Conservation (phyloP, 768 basidiomycete genomes). For the Pulveroboletus sp. region DNA sequence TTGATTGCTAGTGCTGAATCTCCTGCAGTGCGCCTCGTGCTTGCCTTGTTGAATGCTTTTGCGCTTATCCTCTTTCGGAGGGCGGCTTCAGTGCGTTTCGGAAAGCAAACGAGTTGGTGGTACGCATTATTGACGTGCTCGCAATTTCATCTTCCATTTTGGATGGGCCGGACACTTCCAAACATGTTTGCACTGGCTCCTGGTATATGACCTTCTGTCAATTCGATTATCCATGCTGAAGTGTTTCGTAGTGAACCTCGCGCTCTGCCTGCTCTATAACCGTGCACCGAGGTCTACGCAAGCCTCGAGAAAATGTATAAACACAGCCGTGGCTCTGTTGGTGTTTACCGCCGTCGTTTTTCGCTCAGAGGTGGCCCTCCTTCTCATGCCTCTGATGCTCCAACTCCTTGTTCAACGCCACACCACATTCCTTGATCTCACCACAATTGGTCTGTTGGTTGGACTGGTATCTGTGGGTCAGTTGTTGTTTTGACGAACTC, state of each 20-base stretch:
- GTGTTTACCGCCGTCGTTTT: conserved; percentile 68
- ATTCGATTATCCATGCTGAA: background rate
- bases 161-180: conserved; percentile 90
- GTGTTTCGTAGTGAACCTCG: conserved; percentile 47
- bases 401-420: conserved; percentile 47
- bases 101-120: conserved; percentile 49
- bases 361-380: conserved; percentile 72
- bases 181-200: conserved; percentile 89
- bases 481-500: conserved; percentile 7
- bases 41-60: conserved; percentile 64
- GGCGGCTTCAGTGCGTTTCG: conserved; percentile 63
- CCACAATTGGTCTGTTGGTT: conserved; percentile 49
- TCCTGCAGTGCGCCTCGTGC: conserved; percentile 63
- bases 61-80: conserved; percentile 63
- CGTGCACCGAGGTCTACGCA: conserved; percentile 36
- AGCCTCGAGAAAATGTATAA: conserved; percentile 35
- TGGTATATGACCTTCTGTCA: conserved; percentile 44
- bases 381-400: conserved; percentile 61
- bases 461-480: conserved; percentile 53
- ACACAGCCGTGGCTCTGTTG: conserved; percentile 54
- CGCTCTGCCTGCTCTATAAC: conserved; percentile 47
- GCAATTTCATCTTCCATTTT: conserved; percentile 92
- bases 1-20: background rate
- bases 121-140: conserved; percentile 71
- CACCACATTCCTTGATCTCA: conserved; percentile 40